Base-by-base conservation (phyloP, 768 basidiomycete genomes). In the Pleurotus ostreatus region DNA sequence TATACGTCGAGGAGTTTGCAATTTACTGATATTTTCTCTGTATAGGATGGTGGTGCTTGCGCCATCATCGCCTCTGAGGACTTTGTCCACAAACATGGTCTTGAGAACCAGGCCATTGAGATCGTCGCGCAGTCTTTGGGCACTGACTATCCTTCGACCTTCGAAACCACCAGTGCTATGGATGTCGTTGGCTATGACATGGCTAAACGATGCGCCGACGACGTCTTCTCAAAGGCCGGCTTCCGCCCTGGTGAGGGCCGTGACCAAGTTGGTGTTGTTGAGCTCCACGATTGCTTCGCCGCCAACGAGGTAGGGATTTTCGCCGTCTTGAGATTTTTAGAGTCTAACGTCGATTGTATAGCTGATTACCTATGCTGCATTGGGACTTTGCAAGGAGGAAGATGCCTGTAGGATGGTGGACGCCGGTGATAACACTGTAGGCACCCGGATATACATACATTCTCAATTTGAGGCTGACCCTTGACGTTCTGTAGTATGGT, bases 71-170 rank as follows among this genome's bases (percentile, higher is more conserved):
- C 84, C 4, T 89, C 88, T 0, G 90, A 92, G 64, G 80, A 78
- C 37, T 93, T 93, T 62, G 88, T 94, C 5, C 85, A 81, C 48
- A 66, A 71, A 0, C 84, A 91, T 61, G 72, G 75, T 11, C 81
- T 93, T 7, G 86, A 92, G 70, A 94, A 92, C 65, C 92, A 94
- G 64, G 89, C 90, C 13, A 90, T 92, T 59, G 92, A 94, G 65
- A 84, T 94, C 46, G 83, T 88, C 18, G 80, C 84, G 0, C 80
- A 81, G 59, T 78, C 77, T 2, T 71, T 92, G 37, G 72, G 76
- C 38, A 94, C 91, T 0, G 92, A 93, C 63, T 74, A 77, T 11
- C 74, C 82, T 1, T 68, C 69, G 12, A 80, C 89, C 2, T 91
- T 88, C 59, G 84, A 89, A 62, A 78, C 79, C 55, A 71, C 70